A percentile compares a stretch with the other conserved stretches of the same genome.
Conservation (phyloP, 768 basidiomycete genomes). For the Tulasnella sp. region DNA sequence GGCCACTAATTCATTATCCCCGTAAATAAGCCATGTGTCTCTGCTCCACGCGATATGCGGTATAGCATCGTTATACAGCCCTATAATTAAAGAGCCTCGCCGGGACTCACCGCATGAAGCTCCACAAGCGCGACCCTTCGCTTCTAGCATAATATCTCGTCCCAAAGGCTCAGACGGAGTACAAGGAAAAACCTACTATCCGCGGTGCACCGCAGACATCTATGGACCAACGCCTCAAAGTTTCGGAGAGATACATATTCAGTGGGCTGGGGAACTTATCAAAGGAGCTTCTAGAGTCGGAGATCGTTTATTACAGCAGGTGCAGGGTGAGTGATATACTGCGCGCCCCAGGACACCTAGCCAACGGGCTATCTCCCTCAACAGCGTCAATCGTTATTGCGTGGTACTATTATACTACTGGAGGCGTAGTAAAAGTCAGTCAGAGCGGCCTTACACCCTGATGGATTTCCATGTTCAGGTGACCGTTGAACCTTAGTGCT, state of each 20-base stretch:
- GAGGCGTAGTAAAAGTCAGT: not conserved
- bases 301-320: conserved; percentile 5
- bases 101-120: not conserved
- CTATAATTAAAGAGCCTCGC: conserved; percentile 9
- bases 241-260: conserved; percentile 8
- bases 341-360: not conserved
- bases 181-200: not conserved
- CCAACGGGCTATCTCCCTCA: not conserved
- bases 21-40: not conserved
- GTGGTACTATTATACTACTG: conserved; percentile 26
- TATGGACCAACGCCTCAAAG: not conserved
- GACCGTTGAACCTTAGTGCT: not conserved
- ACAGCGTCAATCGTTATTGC: not conserved
- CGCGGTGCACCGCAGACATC: not conserved
- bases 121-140: not conserved
- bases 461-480: not conserved
- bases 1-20: not conserved
- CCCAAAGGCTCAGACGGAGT: not conserved
- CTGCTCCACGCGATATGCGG: conserved; percentile 36
- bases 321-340: conserved; percentile 11
- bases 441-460: not conserved
- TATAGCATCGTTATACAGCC: conserved; percentile 33
- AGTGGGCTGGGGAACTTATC: not conserved
- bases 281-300: not conserved
- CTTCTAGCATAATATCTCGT: not conserved